These are phyloP conservation scores for Aspergillus campestris DNA, from an alignment of 495 filamentous ascomycete genomes.

Conservation along the genomic window DNA sequence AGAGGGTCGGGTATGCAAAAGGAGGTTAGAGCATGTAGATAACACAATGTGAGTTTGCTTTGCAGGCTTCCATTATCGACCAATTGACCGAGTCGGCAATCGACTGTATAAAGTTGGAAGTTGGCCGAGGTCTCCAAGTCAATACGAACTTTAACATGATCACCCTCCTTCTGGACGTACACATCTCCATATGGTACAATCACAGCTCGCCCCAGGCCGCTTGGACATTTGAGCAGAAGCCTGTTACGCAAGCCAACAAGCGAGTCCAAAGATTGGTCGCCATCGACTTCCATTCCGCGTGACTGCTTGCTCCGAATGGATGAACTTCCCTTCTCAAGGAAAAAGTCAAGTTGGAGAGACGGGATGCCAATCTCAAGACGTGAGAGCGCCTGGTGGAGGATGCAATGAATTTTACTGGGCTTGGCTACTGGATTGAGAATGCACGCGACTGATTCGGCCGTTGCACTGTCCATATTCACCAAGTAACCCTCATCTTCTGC, in stretches of 20 bases:
- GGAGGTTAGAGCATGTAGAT: conserved; percentile 56
- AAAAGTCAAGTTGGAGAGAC: conserved; percentile 41
- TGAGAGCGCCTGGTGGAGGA: conserved; percentile 1
- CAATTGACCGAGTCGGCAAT: conserved; percentile 40
- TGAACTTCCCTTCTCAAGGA: conserved; percentile 18
- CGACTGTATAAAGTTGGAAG: conserved; percentile 40
- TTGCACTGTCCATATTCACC: conserved; percentile 25
- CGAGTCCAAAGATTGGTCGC: conserved; percentile 39
- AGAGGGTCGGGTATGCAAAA: conserved; percentile 50
- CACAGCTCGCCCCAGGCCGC: conserved; percentile 23
- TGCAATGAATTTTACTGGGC: conserved; percentile 24
- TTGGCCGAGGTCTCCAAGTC: conserved; percentile 4
- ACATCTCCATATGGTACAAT: conserved; percentile 40
- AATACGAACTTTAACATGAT: conserved; percentile 40
- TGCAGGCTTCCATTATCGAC: conserved; percentile 43
- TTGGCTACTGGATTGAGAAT: conserved; percentile 28
- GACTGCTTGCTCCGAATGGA: conserved; percentile 43
- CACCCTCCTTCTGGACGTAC: background rate
- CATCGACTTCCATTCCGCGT: conserved; percentile 46
- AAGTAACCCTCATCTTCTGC: conserved; percentile 7
- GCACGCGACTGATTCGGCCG: conserved; percentile 19
- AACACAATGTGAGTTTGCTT: conserved; percentile 45
- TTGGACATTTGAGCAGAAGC: conserved; percentile 36
- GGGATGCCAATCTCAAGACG: conserved; percentile 38
- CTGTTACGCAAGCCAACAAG: conserved; percentile 46